These are phyloP conservation scores for Orbilia quercus DNA, from an alignment of 2,329 filamentous ascomycete genomes.

Conservation along the genomic window DNA sequence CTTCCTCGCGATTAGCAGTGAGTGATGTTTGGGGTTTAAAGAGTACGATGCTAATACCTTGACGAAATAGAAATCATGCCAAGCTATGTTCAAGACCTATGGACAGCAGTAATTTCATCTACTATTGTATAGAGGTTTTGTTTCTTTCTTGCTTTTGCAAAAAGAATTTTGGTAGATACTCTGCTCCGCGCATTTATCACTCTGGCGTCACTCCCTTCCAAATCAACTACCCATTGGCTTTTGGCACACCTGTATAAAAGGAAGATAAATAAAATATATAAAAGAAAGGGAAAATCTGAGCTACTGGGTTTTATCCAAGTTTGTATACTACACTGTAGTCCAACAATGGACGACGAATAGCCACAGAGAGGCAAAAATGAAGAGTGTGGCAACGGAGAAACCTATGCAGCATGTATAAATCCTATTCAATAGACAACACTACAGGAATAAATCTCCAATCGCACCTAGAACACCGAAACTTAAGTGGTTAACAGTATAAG, in stretches of 20 bases:
- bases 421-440: too few species aligned
- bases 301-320: too few species aligned
- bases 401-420: slow-evolving; percentile 4
- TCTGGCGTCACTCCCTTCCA: slow-evolving; percentile 3
- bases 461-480: background rate
- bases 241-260: slow-evolving; percentile 14
- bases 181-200: slow-evolving; percentile 25
- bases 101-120: slow-evolving; percentile 62
- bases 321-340: background rate
- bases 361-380: too few species aligned
- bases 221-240: background rate
- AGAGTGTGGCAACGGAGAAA: background rate
- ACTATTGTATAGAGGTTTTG: background rate
- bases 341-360: background rate
- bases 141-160: background rate
- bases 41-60: slow-evolving; percentile 25
- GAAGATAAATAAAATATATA: slow-evolving; percentile 11
- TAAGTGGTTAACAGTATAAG: too few species aligned
- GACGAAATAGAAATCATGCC: slow-evolving; percentile 76
- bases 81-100: slow-evolving; percentile 78
- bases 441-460: slow-evolving; percentile 10
- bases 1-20: background rate
- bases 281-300: background rate
- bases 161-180: slow-evolving; percentile 51
- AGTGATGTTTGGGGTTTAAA: background rate